Evolutionary conservation across 2,329 filamentous ascomycete species (phyloP), one percentile per base, ranked within the genome.

Genomic region (Chaetoscypha palmicola): DNA sequence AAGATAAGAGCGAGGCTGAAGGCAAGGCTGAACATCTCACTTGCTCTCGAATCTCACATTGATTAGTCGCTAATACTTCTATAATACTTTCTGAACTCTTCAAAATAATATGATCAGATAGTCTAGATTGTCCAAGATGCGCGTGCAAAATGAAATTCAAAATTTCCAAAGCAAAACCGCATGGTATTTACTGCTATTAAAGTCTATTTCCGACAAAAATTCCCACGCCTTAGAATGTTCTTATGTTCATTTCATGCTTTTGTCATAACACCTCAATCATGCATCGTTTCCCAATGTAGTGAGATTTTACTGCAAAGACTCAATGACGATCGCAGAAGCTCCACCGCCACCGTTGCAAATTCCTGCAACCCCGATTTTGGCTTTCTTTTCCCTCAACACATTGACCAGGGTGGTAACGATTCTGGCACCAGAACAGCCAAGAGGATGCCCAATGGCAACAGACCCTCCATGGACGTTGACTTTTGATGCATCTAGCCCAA

Each of bases 281-380:
- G 11, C 12, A 41, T 7, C 17, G 10, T 22, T 19, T 10, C n/a
- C 5, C 14, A 17, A 30, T n/a, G 22, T 21, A 16, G 19, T 14
- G 33, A 21, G 9, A 7, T 26, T 46, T 44, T 59, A 62, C 45
- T 62, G 56, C 40, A 63, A 45, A 46, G 53, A 59, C 74, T 98
- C 92, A 60, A 98, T 79, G 51, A 98, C 87, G 55, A 98, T 71
- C 46, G 92, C 92, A 60, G 87, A 94, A 48, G 92, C 92, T 64
- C 92, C 92, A 58, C 92, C 92, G 46, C 92, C 92, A 54, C 92
- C 92, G 67, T 98, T 98, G 80, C 92, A 98, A 63, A 98, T 97
- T 61, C 87, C 92, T 30, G 86, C 91, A 61, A 81, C 86, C 45
- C 92, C 92, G 65, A 97, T 82, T 81, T 94, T 96, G 61, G 81